Evolutionary conservation across 192 early-diverging fungal species (phyloP).

Genomic region (Rhizoclosmatium globosum): DNA sequence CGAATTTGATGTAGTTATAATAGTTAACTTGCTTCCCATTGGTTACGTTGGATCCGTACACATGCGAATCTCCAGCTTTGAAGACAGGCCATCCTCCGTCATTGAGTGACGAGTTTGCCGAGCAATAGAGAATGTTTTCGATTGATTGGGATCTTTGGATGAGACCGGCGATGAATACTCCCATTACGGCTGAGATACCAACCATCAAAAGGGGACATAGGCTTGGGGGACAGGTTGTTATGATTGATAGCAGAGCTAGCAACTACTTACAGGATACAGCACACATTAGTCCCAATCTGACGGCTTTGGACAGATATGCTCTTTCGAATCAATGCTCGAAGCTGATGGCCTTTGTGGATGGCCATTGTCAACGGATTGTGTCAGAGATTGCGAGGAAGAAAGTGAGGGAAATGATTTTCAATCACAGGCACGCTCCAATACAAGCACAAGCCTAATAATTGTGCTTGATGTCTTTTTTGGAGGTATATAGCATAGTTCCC

Average conservation of each 20-base stretch:
- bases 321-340: conserved; percentile 22
- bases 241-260: background rate
- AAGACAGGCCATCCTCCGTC: conserved; percentile 43
- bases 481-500: too few relatives aligned
- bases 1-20: background rate
- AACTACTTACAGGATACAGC: conserved; percentile 19
- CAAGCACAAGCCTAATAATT: too few relatives aligned
- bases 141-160: conserved; percentile 27
- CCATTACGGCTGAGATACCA: conserved; percentile 60
- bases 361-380: too few relatives aligned
- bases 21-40: conserved; percentile 15
- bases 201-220: conserved; percentile 74
- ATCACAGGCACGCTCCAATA: too few relatives aligned
- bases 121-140: conserved; percentile 48
- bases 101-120: conserved; percentile 27
- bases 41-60: background rate
- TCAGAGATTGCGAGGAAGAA: too few relatives aligned
- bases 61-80: conserved; percentile 10
- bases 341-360: background rate
- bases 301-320: conserved; percentile 13
- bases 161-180: conserved; percentile 50
- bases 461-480: too few relatives aligned
- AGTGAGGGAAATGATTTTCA: too few relatives aligned
- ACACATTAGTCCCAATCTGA: conserved; percentile 17
- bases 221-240: conserved; percentile 22